phyloP scores from a whole-genome alignment of 1,284 basidiomycete species.

The Calocybe gambosa region DNA sequence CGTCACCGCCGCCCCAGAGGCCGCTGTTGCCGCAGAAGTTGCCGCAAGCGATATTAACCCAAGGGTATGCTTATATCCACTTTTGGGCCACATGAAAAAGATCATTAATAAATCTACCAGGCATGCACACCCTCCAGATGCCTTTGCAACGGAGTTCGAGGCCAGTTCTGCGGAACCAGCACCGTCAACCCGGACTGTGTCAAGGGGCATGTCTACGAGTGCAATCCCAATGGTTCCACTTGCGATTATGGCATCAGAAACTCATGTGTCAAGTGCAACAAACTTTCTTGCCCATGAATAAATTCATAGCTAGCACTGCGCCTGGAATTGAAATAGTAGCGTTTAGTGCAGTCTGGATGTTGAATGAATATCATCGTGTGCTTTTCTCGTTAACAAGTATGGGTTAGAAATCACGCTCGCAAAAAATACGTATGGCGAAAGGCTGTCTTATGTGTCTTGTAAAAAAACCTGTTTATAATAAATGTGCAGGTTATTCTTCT shows the following conservation, averaged over 20 bases:
- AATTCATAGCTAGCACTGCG: neutral
- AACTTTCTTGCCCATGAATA: conserved; percentile 5
- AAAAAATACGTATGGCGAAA: too few relatives aligned
- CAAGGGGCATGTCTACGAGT: conserved; percentile 18
- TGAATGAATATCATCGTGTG: too few relatives aligned
- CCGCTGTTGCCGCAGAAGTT: conserved; percentile 1
- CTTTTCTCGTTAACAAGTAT: too few relatives aligned
- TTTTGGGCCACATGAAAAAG: neutral
- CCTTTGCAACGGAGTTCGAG: conserved; percentile 16
- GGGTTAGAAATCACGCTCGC: too few relatives aligned
- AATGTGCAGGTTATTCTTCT: too few relatives aligned
- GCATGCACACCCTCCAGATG: conserved; percentile 15
- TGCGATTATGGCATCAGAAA: conserved; percentile 17
- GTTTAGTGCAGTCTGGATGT: neutral
- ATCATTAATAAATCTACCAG: conserved; percentile 4
- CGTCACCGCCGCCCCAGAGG: conserved; percentile 7
- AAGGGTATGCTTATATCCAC: neutral
- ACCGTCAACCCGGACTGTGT: conserved; percentile 12
- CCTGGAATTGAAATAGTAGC: too few relatives aligned
- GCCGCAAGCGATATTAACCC: neutral
- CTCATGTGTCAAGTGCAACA: conserved; percentile 15
- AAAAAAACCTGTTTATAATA: too few relatives aligned
- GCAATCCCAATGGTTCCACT: conserved; percentile 12
- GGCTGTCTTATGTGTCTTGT: too few relatives aligned
- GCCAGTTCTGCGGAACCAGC: conserved; percentile 17